Evolutionary conservation across 192 early-diverging fungal genomes (phyloP).

Genomic region (Jimgerdemannia flammicorona): DNA sequence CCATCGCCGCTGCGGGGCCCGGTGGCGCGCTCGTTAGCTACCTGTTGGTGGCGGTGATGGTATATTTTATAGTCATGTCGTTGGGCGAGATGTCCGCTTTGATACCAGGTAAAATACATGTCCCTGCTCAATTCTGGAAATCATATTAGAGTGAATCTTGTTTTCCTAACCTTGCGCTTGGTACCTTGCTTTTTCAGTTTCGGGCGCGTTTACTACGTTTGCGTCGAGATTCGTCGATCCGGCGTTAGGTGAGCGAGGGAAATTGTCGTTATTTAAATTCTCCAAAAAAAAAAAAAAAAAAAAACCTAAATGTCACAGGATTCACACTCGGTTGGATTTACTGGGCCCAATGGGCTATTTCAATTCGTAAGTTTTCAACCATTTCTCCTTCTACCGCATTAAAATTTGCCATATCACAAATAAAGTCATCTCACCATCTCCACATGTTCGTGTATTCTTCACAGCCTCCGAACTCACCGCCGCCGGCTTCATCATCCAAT

Average conservation of each 20-base stretch:
- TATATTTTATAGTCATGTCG: slow-evolving; percentile 64
- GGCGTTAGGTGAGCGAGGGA: slow-evolving; percentile 38
- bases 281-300: neutral
- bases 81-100: slow-evolving; percentile 80
- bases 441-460: neutral
- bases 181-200: slow-evolving; percentile 57
- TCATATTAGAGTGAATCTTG: slow-evolving; percentile 35
- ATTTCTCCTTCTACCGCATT: slow-evolving; percentile 6
- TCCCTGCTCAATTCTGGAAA: slow-evolving; percentile 77
- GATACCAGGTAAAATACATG: slow-evolving; percentile 47
- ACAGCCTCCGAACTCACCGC: slow-evolving; percentile 73
- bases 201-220: slow-evolving; percentile 75
- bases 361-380: slow-evolving; percentile 26
- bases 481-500: slow-evolving; percentile 70
- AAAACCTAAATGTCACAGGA: too few species aligned
- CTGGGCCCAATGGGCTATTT: slow-evolving; percentile 60
- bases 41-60: slow-evolving; percentile 51
- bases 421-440: neutral
- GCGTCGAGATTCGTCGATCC: slow-evolving; percentile 79
- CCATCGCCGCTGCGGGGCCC: slow-evolving; percentile 66
- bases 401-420: neutral
- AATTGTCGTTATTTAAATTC: neutral
- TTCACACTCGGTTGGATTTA: slow-evolving; percentile 70
- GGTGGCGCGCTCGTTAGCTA: slow-evolving; percentile 69
- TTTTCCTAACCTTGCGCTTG: slow-evolving; percentile 15